Conservation (phyloP, 345 rosid genomes). For the Lepidium sativum region DNA sequence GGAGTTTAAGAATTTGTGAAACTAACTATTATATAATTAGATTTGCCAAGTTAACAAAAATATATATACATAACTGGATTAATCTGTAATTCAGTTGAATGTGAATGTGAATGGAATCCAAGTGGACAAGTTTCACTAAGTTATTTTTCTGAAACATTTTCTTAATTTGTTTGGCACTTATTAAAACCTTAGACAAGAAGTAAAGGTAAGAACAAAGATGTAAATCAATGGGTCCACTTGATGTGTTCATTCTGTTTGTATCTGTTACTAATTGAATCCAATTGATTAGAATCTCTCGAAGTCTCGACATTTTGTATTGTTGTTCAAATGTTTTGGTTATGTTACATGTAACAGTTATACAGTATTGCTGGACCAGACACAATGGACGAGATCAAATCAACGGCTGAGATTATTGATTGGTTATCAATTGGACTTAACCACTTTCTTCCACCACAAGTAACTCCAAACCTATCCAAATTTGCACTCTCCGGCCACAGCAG, state of each 20-base stretch:
- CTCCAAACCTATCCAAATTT: conserved; percentile 46
- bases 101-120: not conserved
- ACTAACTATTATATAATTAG: no score
- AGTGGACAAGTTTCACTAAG: conserved; percentile 13
- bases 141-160: not conserved
- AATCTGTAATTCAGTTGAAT: no score
- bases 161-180: not conserved
- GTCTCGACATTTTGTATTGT: not conserved
- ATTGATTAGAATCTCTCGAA: not conserved
- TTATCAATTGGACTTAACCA: conserved; percentile 34
- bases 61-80: no score
- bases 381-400: conserved; percentile 48
- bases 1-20: no score
- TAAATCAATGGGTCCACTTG: conserved; percentile 22
- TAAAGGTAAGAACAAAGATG: conserved; percentile 3
- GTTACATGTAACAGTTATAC: conserved; percentile 39
- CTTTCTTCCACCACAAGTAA: conserved; percentile 46
- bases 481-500: conserved; percentile 82
- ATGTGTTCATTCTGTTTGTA: not conserved
- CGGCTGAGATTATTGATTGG: conserved; percentile 56
- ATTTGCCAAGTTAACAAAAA: no score
- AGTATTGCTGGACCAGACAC: conserved; percentile 62
- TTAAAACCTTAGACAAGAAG: conserved; percentile 13
- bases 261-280: not conserved
- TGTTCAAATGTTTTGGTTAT: not conserved